A percentile compares a stretch with the other conserved stretches of the same genome.
Conservation (phyloP, 164 flowering plant genomes). For the Akebia trifoliata region DNA sequence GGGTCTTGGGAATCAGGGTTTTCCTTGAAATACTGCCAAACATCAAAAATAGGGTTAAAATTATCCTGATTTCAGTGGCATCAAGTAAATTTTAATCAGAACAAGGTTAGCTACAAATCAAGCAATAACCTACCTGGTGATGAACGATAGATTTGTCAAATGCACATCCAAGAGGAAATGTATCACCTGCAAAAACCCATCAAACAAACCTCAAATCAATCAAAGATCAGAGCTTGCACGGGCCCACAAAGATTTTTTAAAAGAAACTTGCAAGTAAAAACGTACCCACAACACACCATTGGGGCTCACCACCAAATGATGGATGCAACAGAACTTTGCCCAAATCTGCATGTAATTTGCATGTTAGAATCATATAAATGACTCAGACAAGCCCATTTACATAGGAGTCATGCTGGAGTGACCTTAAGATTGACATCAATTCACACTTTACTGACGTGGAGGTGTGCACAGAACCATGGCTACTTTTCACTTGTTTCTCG, state of each 20-base stretch:
- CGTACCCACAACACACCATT: slow-evolving; percentile 42
- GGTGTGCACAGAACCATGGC: too few relatives aligned
- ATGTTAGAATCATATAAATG: too few relatives aligned
- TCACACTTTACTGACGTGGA: too few relatives aligned
- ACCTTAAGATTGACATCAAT: too few relatives aligned
- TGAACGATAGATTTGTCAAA: slow-evolving; percentile 26
- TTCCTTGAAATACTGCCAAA: slow-evolving; percentile 45
- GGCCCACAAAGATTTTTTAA: background rate
- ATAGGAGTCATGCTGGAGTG: too few relatives aligned
- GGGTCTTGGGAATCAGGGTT: slow-evolving; percentile 52
- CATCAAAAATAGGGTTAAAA: background rate
- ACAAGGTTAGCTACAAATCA: background rate
- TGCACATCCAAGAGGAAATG: slow-evolving; percentile 32
- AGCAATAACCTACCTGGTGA: slow-evolving; percentile 13
- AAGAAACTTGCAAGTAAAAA: background rate
- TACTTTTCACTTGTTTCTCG: too few relatives aligned
- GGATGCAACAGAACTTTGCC: slow-evolving; percentile 38
- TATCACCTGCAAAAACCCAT: slow-evolving; percentile 21
- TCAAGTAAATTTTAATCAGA: background rate
- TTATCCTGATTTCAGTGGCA: background rate
- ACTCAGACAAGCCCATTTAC: too few relatives aligned
- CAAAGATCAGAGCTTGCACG: too few relatives aligned
- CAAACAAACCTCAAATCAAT: background rate
- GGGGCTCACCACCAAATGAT: slow-evolving; percentile 31
- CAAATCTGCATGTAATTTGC: slow-evolving; percentile 19